Base-by-base conservation (phyloP, 2,329 filamentous ascomycete genomes). In the Ophiostoma ulmi region DNA sequence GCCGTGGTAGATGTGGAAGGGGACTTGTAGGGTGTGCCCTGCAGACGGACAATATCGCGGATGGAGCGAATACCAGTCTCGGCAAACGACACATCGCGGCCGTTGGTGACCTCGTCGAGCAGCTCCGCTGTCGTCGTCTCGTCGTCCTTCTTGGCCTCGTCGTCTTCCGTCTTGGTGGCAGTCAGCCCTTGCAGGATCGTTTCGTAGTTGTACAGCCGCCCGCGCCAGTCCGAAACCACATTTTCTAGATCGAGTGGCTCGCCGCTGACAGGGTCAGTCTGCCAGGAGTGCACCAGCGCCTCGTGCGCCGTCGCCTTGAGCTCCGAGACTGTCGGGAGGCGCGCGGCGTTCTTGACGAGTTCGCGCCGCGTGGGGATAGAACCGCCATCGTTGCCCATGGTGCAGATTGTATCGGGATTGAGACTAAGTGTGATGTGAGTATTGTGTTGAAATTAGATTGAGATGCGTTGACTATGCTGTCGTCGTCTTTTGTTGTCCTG, bases 321-420 rank as follows among this genome's bases (percentile, higher is more conserved):
- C 82, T 98, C 91, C 66, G 92, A 90, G 38, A 92, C 86, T 44
- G 91, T 96, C 31, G 91, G 91, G 69, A 89, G 86, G 76, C 92
- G 91, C 61, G 94, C 93, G 38, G 94, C 93, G 80, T 94, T 91
- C 81, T 97, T 97, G 79, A 99, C 95, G 65, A 99, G 91, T 80
- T 99, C 96, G 77, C 93, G 91, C 41, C 96, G 92, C 74, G 91
- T 98, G 5, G 95, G 95, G 75, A 99, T 99, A 75, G 92, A 94
- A 78, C 95, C 95, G 75, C 95, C 95, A 79, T 99, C 95, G 82
- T 99, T 99, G 79, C 95, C 95, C 95, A 99, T 97, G 76, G 69
- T 48, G 39, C 26, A 39, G 3, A 39, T 36, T 65, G 14, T 8
- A 35, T 61, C 10, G 55, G 26, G 31, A 22, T 11, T 4, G 10